A percentile compares a stretch with the other conserved stretches of the same genome.
Conservation (phyloP, 2,329 filamentous ascomycete species). For the Dactylonectria estremocensis region DNA sequence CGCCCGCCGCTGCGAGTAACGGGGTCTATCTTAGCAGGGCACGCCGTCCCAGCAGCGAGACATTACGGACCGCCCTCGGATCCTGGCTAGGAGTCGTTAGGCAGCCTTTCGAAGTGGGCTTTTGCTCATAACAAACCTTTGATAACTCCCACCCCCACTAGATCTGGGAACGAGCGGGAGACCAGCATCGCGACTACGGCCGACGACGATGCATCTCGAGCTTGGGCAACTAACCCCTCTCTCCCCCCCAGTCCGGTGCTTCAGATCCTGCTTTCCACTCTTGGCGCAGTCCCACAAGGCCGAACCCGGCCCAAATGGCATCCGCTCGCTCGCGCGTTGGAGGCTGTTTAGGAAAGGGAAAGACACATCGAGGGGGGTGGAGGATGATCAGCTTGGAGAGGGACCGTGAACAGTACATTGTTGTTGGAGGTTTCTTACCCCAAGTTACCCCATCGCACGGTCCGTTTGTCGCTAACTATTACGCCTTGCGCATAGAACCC, state of each 20-base stretch:
- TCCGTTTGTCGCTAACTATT: too few species aligned
- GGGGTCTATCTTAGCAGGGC: background rate
- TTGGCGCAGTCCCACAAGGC: slow-evolving; percentile 13
- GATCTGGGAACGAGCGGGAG: background rate
- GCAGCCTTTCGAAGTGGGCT: background rate
- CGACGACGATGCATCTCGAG: background rate
- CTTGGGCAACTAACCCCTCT: background rate
- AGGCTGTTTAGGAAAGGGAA: background rate
- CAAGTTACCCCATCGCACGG: background rate
- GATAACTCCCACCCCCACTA: too few species aligned
- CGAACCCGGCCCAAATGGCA: slow-evolving; percentile 2
- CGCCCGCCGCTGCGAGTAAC: background rate
- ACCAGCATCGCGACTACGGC: too few species aligned
- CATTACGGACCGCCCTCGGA: too few species aligned
- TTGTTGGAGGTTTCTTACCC: background rate
- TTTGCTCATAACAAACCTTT: too few species aligned
- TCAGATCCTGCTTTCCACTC: slow-evolving; percentile 5
- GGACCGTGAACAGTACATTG: background rate
- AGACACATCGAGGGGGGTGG: too few species aligned
- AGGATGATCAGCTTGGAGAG: background rate
- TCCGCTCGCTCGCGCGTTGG: background rate
- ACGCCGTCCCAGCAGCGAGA: slow-evolving; percentile 5
- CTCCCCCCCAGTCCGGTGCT: slow-evolving; percentile 8
- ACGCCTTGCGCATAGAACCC: background rate
- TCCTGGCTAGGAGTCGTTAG: too few species aligned